Conservation (phyloP, 495 filamentous ascomycete genomes). For the Trichodelitschia bisporula region DNA sequence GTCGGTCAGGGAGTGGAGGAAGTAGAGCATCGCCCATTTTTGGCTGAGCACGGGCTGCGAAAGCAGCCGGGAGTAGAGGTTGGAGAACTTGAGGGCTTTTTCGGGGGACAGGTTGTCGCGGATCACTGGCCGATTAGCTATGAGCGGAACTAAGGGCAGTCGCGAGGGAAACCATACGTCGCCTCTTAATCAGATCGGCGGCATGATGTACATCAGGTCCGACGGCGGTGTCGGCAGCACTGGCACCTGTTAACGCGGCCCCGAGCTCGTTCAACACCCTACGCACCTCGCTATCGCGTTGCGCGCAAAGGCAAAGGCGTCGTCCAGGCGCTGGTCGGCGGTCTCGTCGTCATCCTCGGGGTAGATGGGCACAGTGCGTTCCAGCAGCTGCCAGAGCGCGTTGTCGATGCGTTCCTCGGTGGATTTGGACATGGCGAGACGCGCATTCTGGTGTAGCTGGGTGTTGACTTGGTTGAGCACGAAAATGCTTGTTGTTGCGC, state of each 20-base stretch:
- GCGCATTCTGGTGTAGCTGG: no score
- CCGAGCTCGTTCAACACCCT: no score
- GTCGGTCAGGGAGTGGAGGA: constrained; percentile 56
- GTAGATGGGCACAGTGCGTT: constrained; percentile 13
- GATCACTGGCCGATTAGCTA: constrained; percentile 26
- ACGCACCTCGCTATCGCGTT: constrained; percentile 3
- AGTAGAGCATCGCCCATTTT: constrained; percentile 89
- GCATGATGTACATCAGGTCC: constrained; percentile 62
- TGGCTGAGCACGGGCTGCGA: constrained; percentile 75
- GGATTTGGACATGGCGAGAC: constrained; percentile 11
- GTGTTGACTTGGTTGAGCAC: no score
- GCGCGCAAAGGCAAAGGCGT: constrained; percentile 14
- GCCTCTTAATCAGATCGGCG: constrained; percentile 72
- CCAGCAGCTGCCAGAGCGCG: constrained; percentile 18
- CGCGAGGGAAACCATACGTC: constrained; percentile 16
- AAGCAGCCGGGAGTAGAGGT: constrained; percentile 66
- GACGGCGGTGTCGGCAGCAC: constrained; percentile 12
- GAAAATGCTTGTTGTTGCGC: no score
- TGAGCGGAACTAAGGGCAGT: background rate
- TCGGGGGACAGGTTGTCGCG: constrained; percentile 50
- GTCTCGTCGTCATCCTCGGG: constrained; percentile 14
- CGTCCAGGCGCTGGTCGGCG: constrained; percentile 17
- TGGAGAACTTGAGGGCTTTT: constrained; percentile 67
- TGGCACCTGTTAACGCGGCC: no score
- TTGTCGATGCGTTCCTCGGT: constrained; percentile 17